A percentile compares a stretch with the other conserved stretches of the same genome.
phyloP scores from a whole-genome alignment of 2,329 filamentous ascomycete genomes.

The Colletotrichum incanum region DNA sequence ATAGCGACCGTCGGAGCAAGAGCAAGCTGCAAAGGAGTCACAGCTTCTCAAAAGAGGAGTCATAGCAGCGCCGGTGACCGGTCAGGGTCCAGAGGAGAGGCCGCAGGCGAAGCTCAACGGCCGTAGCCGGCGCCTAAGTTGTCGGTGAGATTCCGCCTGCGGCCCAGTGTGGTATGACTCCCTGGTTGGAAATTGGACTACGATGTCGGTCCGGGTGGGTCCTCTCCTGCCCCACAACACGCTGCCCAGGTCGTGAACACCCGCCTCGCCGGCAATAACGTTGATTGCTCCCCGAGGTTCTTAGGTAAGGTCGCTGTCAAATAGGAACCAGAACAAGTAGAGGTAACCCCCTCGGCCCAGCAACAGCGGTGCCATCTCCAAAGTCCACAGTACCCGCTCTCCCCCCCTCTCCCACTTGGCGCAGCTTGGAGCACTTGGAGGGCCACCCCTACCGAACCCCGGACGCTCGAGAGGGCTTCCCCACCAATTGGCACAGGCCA shows the following conservation, averaged over 20 bases:
- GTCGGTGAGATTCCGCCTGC: constrained; percentile 35
- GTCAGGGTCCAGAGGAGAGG: constrained; percentile 20
- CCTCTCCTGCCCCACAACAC: constrained; percentile 21
- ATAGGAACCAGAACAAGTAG: constrained; percentile 38
- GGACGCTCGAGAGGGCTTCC: constrained; percentile 38
- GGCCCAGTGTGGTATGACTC: constrained; percentile 38
- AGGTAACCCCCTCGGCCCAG: constrained; percentile 29
- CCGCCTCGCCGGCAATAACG: constrained; percentile 41
- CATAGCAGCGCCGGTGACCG: constrained; percentile 25
- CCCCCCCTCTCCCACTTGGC: constrained; percentile 27
- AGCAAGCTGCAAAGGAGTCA: constrained; percentile 2
- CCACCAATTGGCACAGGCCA: constrained; percentile 41
- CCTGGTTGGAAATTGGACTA: constrained; percentile 22
- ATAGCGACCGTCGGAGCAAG: background rate
- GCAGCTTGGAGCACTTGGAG: constrained; percentile 18
- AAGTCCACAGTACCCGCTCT: constrained; percentile 43
- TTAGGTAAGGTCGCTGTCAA: constrained; percentile 43
- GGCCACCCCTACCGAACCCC: constrained; percentile 36
- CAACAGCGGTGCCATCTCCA: constrained; percentile 32
- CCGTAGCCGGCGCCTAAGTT: constrained; percentile 38
- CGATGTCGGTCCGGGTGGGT: constrained; percentile 32
- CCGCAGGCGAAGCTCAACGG: constrained; percentile 18
- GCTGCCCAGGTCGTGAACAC: constrained; percentile 5
- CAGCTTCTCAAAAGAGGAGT: constrained; percentile 17
- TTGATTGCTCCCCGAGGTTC: constrained; percentile 40